Percentiles rank a stretch among this genome's conserved stretches.
Evolutionary conservation across 495 filamentous ascomycete genomes (phyloP).

Genomic region (Lineolata rhizophorae): DNA sequence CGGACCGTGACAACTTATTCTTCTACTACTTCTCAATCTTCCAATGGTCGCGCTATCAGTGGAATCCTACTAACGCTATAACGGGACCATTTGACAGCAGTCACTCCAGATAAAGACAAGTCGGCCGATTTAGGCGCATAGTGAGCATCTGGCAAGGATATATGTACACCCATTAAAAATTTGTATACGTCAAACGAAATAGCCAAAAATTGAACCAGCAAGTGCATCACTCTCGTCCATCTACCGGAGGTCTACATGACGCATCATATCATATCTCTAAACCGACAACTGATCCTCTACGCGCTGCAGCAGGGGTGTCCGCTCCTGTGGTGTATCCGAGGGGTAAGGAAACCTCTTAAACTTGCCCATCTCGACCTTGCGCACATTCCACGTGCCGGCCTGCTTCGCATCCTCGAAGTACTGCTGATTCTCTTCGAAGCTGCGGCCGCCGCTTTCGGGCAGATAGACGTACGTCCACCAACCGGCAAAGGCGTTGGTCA

Average conservation of each 20-base stretch:
- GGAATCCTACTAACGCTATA: too few relatives aligned
- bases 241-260: background rate
- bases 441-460: slow-evolving; percentile 29
- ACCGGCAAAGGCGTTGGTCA: slow-evolving; percentile 29
- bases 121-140: too few relatives aligned
- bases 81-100: too few relatives aligned
- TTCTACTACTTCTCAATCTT: too few relatives aligned
- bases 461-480: slow-evolving; percentile 27
- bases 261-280: background rate
- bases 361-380: slow-evolving; percentile 24
- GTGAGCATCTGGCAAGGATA: too few relatives aligned
- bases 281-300: slow-evolving; percentile 15
- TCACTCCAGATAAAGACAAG: too few relatives aligned
- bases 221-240: too few relatives aligned
- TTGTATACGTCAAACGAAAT: too few relatives aligned
- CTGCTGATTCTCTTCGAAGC: slow-evolving; percentile 32
- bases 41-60: too few relatives aligned
- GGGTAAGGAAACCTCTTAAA: slow-evolving; percentile 23
- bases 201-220: too few relatives aligned
- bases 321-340: slow-evolving; percentile 18
- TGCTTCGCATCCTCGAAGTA: slow-evolving; percentile 29
- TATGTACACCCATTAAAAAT: too few relatives aligned
- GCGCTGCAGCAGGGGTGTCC: slow-evolving; percentile 19
- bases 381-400: slow-evolving; percentile 24
- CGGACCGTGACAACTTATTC: too few relatives aligned